Conservation (phyloP, 306 rosid genomes). For the Malus sylvestris region DNA sequence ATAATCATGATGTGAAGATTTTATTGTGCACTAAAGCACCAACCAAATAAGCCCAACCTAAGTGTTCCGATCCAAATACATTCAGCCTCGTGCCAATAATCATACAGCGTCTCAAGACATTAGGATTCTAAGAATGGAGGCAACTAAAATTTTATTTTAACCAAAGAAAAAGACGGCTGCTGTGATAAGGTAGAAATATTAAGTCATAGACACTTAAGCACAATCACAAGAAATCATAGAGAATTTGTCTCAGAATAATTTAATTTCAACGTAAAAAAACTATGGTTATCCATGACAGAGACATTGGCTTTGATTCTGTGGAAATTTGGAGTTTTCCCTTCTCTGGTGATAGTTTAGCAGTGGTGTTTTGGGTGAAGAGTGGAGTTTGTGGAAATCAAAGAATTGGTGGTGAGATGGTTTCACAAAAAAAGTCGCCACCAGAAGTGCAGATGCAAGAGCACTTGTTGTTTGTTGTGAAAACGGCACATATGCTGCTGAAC, state of each 20-base stretch:
- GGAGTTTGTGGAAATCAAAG: neutral
- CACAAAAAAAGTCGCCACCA: neutral
- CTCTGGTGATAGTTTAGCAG: neutral
- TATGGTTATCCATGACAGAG: neutral
- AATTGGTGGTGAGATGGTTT: neutral
- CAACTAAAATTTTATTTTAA: neutral
- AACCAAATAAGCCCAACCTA: neutral
- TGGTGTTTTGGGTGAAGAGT: neutral
- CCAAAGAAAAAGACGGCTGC: neutral
- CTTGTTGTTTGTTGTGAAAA: slow-evolving; percentile 69
- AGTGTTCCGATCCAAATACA: neutral
- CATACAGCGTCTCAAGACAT: neutral
- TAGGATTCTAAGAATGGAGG: neutral
- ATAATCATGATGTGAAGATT: neutral
- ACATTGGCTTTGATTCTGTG: neutral
- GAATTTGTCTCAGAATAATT: neutral
- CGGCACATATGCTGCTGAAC: slow-evolving; percentile 55
- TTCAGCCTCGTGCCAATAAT: neutral
- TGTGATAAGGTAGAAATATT: neutral
- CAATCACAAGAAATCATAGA: neutral
- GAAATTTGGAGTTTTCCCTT: neutral
- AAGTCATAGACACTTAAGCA: neutral
- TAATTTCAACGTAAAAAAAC: neutral
- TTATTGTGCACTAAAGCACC: neutral
- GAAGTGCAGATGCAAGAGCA: slow-evolving; percentile 44